Percentiles rank a stretch among this genome's conserved stretches.
Conservation (phyloP, 2,329 filamentous ascomycete genomes). For the Paraphaeosphaeria minitans region DNA sequence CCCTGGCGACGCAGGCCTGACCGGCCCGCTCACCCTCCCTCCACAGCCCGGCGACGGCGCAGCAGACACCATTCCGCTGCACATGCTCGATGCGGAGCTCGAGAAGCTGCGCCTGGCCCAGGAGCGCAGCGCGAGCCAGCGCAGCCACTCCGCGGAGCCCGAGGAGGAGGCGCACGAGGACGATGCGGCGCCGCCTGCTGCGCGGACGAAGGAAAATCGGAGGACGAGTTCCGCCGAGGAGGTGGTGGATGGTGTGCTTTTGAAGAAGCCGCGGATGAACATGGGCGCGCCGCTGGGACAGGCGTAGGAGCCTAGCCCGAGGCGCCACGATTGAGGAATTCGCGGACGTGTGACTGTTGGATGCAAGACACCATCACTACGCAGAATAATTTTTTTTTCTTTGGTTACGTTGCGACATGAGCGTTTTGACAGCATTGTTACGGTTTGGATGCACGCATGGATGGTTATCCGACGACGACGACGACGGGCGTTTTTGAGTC, state of each 20-base stretch:
- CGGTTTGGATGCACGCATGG: neutral
- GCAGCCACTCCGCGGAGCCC: conserved; percentile 21
- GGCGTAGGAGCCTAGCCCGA: conserved; percentile 16
- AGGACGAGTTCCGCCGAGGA: conserved; percentile 22
- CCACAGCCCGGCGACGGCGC: conserved; percentile 38
- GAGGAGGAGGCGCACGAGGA: conserved; percentile 6
- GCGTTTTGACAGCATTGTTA: neutral
- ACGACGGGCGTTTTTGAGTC: no score
- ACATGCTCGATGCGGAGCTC: conserved; percentile 33
- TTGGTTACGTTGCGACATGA: neutral
- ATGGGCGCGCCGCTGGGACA: conserved; percentile 43
- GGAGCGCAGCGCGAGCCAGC: conserved; percentile 22
- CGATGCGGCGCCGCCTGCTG: conserved; percentile 22
- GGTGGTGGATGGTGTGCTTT: conserved; percentile 38
- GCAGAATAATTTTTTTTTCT: no score
- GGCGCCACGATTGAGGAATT: neutral
- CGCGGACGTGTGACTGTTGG: no score
- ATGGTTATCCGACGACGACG: no score
- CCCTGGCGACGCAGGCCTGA: conserved; percentile 32
- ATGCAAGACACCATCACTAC: no score
- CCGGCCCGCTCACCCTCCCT: conserved; percentile 41
- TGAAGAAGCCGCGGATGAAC: conserved; percentile 44
- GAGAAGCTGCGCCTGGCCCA: conserved; percentile 32
- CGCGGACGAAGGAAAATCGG: conserved; percentile 23
- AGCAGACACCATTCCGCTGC: conserved; percentile 36